phyloP scores from a whole-genome alignment of 768 basidiomycete species.

The Pulveroboletus sp. region DNA sequence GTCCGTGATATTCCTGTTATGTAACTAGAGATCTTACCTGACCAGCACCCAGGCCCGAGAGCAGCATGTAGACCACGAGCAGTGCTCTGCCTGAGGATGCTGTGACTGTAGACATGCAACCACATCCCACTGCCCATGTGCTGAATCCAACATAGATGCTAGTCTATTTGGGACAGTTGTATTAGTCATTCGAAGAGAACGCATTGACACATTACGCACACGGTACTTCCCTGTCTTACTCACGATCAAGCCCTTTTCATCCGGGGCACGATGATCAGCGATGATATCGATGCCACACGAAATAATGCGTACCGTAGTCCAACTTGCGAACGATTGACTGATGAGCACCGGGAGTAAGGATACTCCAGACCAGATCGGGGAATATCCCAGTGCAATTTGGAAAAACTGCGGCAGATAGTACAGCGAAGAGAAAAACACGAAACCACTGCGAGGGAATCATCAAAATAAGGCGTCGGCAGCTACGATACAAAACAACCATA shows the following conservation, averaged over 20 bases:
- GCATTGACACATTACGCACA: conserved; percentile 26
- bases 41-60: conserved; percentile 59
- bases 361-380: conserved; percentile 58
- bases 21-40: conserved; percentile 34
- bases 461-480: not conserved
- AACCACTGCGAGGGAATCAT: conserved; percentile 36
- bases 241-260: conserved; percentile 50
- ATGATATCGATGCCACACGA: not conserved
- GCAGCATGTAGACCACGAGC: conserved; percentile 55
- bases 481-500: conserved; percentile 20
- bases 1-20: not conserved
- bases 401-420: conserved; percentile 76
- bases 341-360: conserved; percentile 68
- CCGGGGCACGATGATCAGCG: not conserved
- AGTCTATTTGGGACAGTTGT: not conserved
- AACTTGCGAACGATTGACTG: conserved; percentile 56
- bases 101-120: conserved; percentile 61
- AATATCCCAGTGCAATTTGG: conserved; percentile 64
- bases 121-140: conserved; percentile 66
- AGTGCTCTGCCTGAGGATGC: conserved; percentile 43
- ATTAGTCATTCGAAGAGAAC: not conserved
- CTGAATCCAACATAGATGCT: conserved; percentile 55
- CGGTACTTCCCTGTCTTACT: conserved; percentile 62
- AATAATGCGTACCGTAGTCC: conserved; percentile 40
- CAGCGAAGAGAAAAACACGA: conserved; percentile 58